These are phyloP conservation scores for Bretschneidera sinensis DNA, from an alignment of 345 rosid genomes.

Conservation along the genomic window DNA sequence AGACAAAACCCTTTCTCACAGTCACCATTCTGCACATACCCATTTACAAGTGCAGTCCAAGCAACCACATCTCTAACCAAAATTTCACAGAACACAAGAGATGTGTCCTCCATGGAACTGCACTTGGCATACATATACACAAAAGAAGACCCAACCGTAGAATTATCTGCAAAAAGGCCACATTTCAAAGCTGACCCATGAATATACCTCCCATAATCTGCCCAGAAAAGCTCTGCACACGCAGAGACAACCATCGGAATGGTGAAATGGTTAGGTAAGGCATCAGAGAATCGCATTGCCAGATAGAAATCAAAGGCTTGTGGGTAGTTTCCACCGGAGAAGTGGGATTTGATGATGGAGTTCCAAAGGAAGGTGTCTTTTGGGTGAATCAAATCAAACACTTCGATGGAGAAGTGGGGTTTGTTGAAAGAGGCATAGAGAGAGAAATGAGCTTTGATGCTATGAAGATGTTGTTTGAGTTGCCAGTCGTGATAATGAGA, in stretches of 20 bases:
- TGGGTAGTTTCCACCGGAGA: slow-evolving; percentile 43
- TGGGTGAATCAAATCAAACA: slow-evolving; percentile 31
- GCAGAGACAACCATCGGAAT: slow-evolving; percentile 61
- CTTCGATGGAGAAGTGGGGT: slow-evolving; percentile 29
- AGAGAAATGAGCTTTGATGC: slow-evolving; percentile 62
- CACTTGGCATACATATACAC: slow-evolving; percentile 53
- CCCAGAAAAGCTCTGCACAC: slow-evolving; percentile 50
- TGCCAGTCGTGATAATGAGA: slow-evolving; percentile 43
- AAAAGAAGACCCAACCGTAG: slow-evolving; percentile 55
- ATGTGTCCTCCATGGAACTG: slow-evolving; percentile 36
- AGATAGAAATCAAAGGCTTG: slow-evolving; percentile 37
- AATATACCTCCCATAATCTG: slow-evolving; percentile 29
- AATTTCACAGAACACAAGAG: slow-evolving; percentile 54
- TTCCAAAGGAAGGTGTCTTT: slow-evolving; percentile 69
- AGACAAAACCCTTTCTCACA: slow-evolving; percentile 50
- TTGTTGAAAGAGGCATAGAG: slow-evolving; percentile 36
- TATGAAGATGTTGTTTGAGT: slow-evolving; percentile 44
- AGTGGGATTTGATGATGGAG: slow-evolving; percentile 59
- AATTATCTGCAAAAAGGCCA: slow-evolving; percentile 35
- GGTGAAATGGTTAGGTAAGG: slow-evolving; percentile 42
- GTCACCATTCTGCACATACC: slow-evolving; percentile 59
- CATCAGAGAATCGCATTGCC: slow-evolving; percentile 35
- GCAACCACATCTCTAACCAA: slow-evolving; percentile 53
- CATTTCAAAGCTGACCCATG: slow-evolving; percentile 49
- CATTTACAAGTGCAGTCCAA: slow-evolving; percentile 62